Percentiles rank a stretch among this genome's conserved stretches.
These are phyloP conservation scores for Termitomyces sp. DNA, from an alignment of 768 basidiomycete genomes.

Conservation along the genomic window DNA sequence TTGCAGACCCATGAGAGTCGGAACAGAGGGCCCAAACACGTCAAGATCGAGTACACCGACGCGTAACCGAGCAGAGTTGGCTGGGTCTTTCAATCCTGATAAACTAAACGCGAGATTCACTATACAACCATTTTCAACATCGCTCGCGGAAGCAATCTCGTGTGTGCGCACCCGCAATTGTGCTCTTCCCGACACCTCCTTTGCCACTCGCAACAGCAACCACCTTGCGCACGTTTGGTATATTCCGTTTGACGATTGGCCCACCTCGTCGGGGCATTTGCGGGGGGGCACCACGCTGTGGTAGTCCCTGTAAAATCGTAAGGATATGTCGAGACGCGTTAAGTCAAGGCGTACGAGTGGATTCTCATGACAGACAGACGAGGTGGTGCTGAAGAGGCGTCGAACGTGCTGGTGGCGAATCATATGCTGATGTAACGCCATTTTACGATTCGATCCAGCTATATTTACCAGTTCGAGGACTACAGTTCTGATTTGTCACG, in stretches of 20 bases:
- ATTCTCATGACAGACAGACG: slow-evolving; percentile 12
- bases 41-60: slow-evolving; percentile 93
- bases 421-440: no score
- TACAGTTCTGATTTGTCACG: no score
- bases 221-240: slow-evolving; percentile 74
- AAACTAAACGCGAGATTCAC: slow-evolving; percentile 81
- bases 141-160: neutral
- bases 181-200: slow-evolving; percentile 88
- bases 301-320: slow-evolving; percentile 17
- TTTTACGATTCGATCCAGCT: no score
- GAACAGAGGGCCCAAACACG: slow-evolving; percentile 92
- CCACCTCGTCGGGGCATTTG: slow-evolving; percentile 57
- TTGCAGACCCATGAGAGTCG: slow-evolving; percentile 88
- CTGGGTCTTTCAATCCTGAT: slow-evolving; percentile 35
- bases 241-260: slow-evolving; percentile 45
- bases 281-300: slow-evolving; percentile 35
- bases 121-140: slow-evolving; percentile 18
- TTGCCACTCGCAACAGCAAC: slow-evolving; percentile 89
- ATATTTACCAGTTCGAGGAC: no score
- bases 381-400: neutral
- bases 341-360: slow-evolving; percentile 9
- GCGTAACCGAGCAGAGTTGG: slow-evolving; percentile 38
- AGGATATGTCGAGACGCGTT: neutral
- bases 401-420: neutral
- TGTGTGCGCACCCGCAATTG: slow-evolving; percentile 65